phyloP scores from a whole-genome alignment of 768 basidiomycete species.

The Xerocomus spinulosus region DNA sequence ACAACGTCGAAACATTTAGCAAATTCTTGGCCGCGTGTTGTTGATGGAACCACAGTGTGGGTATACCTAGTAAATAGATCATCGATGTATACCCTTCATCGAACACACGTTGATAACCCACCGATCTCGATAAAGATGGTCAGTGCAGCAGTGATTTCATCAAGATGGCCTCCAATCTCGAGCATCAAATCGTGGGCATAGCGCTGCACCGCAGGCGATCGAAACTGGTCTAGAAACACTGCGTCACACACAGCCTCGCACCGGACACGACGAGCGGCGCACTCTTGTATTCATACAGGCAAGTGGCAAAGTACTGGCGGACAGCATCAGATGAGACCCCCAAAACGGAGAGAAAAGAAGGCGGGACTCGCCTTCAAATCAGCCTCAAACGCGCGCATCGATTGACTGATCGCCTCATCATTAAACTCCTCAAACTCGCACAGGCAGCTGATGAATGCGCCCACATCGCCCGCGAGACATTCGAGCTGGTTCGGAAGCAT shows the following conservation, averaged over 20 bases:
- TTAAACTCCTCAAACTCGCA: conserved; percentile 54
- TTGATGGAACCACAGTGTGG: conserved; percentile 49
- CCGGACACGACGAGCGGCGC: background rate
- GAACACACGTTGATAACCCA: conserved; percentile 16
- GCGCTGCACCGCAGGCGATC: conserved; percentile 45
- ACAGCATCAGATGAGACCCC: background rate
- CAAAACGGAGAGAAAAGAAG: background rate
- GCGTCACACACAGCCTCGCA: background rate
- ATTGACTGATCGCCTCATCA: conserved; percentile 46
- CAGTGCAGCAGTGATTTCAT: conserved; percentile 43
- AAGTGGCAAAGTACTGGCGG: conserved; percentile 46
- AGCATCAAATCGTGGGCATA: conserved; percentile 45
- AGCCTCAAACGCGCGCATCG: conserved; percentile 42
- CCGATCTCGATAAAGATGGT: conserved; percentile 50
- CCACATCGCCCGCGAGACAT: conserved; percentile 43
- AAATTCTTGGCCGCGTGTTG: conserved; percentile 45
- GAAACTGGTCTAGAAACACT: conserved; percentile 40
- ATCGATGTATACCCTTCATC: background rate
- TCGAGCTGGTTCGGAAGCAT: conserved; percentile 43
- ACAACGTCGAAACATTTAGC: conserved; percentile 49
- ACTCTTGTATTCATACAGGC: conserved; percentile 45
- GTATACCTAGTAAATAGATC: conserved; percentile 36
- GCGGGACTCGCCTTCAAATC: conserved; percentile 39
- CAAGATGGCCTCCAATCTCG: conserved; percentile 49
- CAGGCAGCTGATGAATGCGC: conserved; percentile 43